Evolutionary conservation across 306 rosid genomes (phyloP), one percentile per base, ranked within the genome.

Genomic region (Oxytropis ochrocephala): DNA sequence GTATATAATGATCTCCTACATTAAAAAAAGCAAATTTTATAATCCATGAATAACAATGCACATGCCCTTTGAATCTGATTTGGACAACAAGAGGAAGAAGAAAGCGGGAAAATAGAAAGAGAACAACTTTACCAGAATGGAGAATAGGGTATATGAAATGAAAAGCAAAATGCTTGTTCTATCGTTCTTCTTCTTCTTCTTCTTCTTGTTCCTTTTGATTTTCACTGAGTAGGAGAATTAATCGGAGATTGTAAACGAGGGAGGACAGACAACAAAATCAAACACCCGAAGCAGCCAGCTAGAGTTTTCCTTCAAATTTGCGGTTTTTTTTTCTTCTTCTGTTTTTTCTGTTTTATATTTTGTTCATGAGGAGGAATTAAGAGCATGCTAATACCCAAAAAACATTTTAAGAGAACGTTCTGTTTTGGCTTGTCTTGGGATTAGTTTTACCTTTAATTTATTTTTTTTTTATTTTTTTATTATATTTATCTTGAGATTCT

Each of bases 71-170:
- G 17, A 64, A 64, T 64, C 58, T 10, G 54, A 18, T 43, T 63
- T 24, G 29, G 29, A 24, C 29, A 24, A 24, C 13, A 75, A 50
- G 41, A 29, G 74, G 66, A 36, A 38, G 64, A 71, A 61, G 43
- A 29, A 44, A 47, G 16, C 4, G 18, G 42, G 6, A 33, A 69
- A 70, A 16, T 72, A 36, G 72, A 67, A 69, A 63, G 75, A 13
- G 32, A 48, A 42, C 36, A 78, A 70, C 72, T 82, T 77, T 78
- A 82, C 83, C 83, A 0, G 66, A 70, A 70, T 46, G 62, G 55
- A 59, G 74, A 78, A 60, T 47, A 49, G 61, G 74, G 74, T 32
- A 33, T 43, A 33, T 43, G 66, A 64, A 5, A 5, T 32, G 50
- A 35, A 38, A 38, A 62, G 36, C 61, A 66, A 73, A 81, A 62